phyloP scores from a whole-genome alignment of 78 protist species.

The slime mould (Dictyostelium discoideum) region DNA sequence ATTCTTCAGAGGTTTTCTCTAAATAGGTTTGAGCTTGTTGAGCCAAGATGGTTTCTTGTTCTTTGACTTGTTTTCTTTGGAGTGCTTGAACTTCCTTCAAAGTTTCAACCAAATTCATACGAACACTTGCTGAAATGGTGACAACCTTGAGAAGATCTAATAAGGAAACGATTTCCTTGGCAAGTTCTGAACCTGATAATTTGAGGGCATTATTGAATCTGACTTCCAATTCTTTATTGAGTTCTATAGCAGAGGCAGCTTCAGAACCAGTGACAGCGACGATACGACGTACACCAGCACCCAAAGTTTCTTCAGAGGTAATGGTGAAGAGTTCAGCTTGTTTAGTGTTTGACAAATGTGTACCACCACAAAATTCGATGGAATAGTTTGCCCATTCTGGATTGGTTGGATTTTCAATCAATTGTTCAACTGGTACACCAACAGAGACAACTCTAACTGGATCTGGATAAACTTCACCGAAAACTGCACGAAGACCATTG shows the following conservation, averaged over 20 bases:
- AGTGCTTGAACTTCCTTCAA: not conserved
- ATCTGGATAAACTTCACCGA: slow-evolving; percentile 97
- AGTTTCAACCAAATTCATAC: not conserved
- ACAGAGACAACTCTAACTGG: slow-evolving; percentile 96
- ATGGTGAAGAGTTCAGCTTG: slow-evolving; percentile 87
- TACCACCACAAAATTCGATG: slow-evolving; percentile 97
- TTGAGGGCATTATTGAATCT: slow-evolving; percentile 29
- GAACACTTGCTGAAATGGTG: slow-evolving; percentile 13
- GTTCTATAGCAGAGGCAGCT: slow-evolving; percentile 69
- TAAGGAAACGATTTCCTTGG: slow-evolving; percentile 25
- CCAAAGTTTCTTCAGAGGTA: slow-evolving; percentile 91
- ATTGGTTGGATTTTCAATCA: slow-evolving; percentile 83
- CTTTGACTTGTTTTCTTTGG: slow-evolving; percentile 28
- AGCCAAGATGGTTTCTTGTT: not conserved
- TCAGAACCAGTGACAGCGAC: slow-evolving; percentile 89
- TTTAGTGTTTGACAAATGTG: slow-evolving; percentile 87
- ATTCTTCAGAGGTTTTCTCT: not conserved
- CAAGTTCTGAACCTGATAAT: slow-evolving; percentile 50
- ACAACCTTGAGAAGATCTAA: not conserved
- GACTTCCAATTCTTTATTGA: slow-evolving; percentile 24
- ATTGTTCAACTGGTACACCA: slow-evolving; percentile 86
- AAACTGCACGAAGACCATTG: slow-evolving; percentile 92
- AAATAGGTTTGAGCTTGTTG: not conserved
- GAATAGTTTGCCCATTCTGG: slow-evolving; percentile 82
- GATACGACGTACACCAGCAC: slow-evolving; percentile 95